phyloP scores from a whole-genome alignment of 371 early-diverging fungal species.

The Mucor irregularis region DNA sequence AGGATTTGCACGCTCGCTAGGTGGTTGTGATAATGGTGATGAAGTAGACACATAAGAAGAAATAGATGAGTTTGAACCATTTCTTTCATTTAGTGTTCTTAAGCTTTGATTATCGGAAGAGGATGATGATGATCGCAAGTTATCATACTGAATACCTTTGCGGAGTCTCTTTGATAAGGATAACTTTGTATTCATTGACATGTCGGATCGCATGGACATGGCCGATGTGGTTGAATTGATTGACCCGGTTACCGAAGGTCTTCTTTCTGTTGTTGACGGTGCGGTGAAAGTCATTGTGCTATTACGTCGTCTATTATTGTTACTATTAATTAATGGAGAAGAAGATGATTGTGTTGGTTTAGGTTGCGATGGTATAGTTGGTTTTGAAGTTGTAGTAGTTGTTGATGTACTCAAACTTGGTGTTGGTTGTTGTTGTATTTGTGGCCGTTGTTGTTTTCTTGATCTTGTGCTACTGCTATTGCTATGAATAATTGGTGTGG shows the following conservation, averaged over 20 bases:
- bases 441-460: constrained; percentile 16
- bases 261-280: constrained; percentile 6
- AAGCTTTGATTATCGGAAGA: constrained; percentile 10
- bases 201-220: constrained; percentile 37
- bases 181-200: constrained; percentile 34
- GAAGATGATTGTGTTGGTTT: background rate
- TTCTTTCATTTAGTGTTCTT: constrained; percentile 1
- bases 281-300: background rate
- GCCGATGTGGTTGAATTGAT: constrained; percentile 26
- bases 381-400: constrained; percentile 14
- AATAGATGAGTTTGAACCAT: constrained; percentile 14
- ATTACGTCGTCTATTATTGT: constrained; percentile 8
- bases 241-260: constrained; percentile 14
- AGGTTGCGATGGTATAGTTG: background rate
- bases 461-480: background rate
- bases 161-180: constrained; percentile 50
- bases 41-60: constrained; percentile 5
- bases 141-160: constrained; percentile 53
- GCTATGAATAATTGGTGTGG: constrained; percentile 28
- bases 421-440: background rate
- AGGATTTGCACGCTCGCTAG: background rate
- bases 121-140: constrained; percentile 18
- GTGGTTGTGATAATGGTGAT: constrained; percentile 7
- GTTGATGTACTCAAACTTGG: background rate
- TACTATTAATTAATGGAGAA: background rate